Evolutionary conservation across 2,329 filamentous ascomycete genomes (phyloP), one percentile per base, ranked within the genome.

Genomic region (Bisporella sp.): DNA sequence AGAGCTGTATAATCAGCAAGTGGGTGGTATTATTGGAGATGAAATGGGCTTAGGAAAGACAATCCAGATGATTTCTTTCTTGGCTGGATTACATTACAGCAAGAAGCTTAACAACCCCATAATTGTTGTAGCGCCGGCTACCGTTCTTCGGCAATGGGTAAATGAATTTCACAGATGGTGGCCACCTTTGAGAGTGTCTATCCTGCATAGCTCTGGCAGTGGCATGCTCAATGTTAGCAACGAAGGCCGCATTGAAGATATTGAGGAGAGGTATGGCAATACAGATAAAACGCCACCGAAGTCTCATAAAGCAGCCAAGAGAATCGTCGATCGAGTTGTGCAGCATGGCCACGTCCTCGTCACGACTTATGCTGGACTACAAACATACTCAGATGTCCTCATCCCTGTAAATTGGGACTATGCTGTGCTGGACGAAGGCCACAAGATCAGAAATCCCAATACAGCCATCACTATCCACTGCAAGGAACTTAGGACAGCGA

Each of bases 31-130:
- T 48, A 79, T 99, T 39, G 93, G 92, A 5, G 93, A 99, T 63
- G 93, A 99, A 68, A 99, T 99, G 93, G 93, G 95, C 1, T 72
- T 99, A n/a, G 93, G 93, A 4, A 99, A 99, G 71, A 99, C 93
- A 1, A 85, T 88, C 30, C 84, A 88, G 62, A 76, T 82, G 43
- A 87, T 88, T 46, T 65, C 64, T 12, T 66, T 66, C 60, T 74
- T 99, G 45, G 91, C 93, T 3, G 89, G 89, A 3, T 72, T 99
- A 6, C 93, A 99, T 65, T 91, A 96, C 68, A 97, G 90, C 69
- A 87, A 85, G 59, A 87, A 84, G 62, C 78, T 97, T 28, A 80
- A 78, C 28, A 89, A 89, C 53, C 93, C 93, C 0, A 83, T 95
- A 41, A 89, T 99, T 53, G 80, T 99, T 6, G 90, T 99, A 4